phyloP scores from a whole-genome alignment of 176 grass and related monocot species.

The Oryza australiensis region DNA sequence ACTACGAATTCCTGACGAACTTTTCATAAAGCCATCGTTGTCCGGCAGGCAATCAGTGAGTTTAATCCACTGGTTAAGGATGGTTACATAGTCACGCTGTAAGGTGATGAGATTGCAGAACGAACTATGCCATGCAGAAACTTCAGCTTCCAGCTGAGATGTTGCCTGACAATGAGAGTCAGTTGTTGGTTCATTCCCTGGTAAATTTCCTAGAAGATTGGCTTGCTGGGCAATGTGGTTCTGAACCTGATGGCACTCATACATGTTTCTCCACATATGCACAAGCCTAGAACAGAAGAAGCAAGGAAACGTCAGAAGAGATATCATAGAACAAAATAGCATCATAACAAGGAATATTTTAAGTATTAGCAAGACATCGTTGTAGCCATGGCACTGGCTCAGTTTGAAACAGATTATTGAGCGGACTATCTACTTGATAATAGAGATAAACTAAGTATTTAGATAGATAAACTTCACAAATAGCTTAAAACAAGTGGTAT shows the following conservation, averaged over 20 bases:
- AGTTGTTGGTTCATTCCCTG: slow-evolving; percentile 77
- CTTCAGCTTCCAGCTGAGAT: slow-evolving; percentile 81
- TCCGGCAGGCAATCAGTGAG: slow-evolving; percentile 76
- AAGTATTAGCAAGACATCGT: background rate
- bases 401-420: too few relatives aligned
- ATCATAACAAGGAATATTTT: background rate
- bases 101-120: slow-evolving; percentile 79
- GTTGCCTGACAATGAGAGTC: slow-evolving; percentile 70
- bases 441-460: too few relatives aligned
- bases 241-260: slow-evolving; percentile 95
- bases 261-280: slow-evolving; percentile 96
- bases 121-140: slow-evolving; percentile 80
- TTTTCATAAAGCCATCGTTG: slow-evolving; percentile 55
- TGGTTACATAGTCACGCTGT: slow-evolving; percentile 74
- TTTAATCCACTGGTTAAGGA: slow-evolving; percentile 82
- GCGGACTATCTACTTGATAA: too few relatives aligned
- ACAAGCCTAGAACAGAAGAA: slow-evolving; percentile 65
- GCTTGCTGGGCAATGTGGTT: slow-evolving; percentile 76
- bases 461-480: too few relatives aligned
- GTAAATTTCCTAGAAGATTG: slow-evolving; percentile 59
- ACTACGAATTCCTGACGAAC: slow-evolving; percentile 56
- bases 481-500: too few relatives aligned
- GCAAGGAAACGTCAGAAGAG: slow-evolving; percentile 22
- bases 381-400: background rate
- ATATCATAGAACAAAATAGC: slow-evolving; percentile 3